Evolutionary conservation across 2,329 filamentous ascomycete species (phyloP).

Genomic region (Hymenoscyphus albidus): DNA sequence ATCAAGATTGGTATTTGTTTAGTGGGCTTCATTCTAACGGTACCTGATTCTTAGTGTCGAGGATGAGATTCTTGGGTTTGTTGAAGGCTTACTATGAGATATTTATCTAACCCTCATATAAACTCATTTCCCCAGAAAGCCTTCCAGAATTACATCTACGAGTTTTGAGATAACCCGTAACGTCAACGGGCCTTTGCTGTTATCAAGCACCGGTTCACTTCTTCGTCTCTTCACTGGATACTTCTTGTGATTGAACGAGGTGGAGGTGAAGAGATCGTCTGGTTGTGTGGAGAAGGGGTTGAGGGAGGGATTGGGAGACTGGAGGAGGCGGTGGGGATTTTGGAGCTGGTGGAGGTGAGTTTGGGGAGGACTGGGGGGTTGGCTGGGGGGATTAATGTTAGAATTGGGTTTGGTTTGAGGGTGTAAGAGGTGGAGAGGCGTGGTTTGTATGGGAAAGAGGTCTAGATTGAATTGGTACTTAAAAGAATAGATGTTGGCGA

Average conservation of each 20-base stretch:
- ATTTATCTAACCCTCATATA: neutral
- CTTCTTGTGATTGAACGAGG: constrained; percentile 16
- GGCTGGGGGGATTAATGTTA: neutral
- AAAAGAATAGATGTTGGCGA: too few species aligned
- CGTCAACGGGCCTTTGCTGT: constrained; percentile 29
- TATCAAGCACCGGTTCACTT: constrained; percentile 22
- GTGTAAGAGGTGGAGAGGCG: neutral
- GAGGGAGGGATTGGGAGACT: constrained; percentile 13
- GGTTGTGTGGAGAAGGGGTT: constrained; percentile 15
- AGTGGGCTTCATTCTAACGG: constrained; percentile 21
- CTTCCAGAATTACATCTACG: constrained; percentile 31
- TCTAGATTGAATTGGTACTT: too few species aligned
- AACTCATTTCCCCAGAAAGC: constrained; percentile 23
- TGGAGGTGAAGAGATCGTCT: too few species aligned
- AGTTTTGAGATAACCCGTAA: constrained; percentile 21
- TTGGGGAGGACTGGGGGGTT: constrained; percentile 11
- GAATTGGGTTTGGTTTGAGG: neutral
- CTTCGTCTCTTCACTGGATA: constrained; percentile 26
- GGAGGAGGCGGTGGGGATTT: constrained; percentile 17
- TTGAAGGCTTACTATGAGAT: constrained; percentile 39
- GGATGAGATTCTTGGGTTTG: constrained; percentile 37
- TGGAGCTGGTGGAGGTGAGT: constrained; percentile 1
- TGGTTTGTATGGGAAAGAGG: too few species aligned
- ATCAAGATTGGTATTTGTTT: constrained; percentile 16
- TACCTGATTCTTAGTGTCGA: constrained; percentile 31